Evolutionary conservation across 371 early-diverging fungal species (phyloP), one percentile per base, ranked within the genome.

Genomic region (Blastocladiella emersonii): DNA sequence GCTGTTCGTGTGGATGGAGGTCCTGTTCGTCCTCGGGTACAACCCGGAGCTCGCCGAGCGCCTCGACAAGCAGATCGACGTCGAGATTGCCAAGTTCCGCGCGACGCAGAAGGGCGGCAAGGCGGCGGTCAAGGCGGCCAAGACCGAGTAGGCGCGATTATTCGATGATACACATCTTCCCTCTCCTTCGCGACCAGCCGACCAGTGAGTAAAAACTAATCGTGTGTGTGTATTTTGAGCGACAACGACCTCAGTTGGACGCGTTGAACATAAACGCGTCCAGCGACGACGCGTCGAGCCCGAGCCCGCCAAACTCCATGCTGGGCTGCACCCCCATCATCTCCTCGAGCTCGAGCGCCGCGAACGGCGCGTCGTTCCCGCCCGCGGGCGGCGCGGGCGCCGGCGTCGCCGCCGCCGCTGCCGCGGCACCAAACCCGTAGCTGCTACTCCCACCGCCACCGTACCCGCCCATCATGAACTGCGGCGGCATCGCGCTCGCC

Each of bases 1-100:
- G 25, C 89, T 93, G 72, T 96, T 96, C 75, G 93, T 95, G 6
- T 92, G 84, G 65, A 77, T 90, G 37, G 95, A 96, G 74, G 66
- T 86, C n/a, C 70, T 96, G 57, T 95, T 96, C 72, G 70, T 66
- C 48, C 63, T 90, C 7, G 93, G 95, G 15, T 94, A 91, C 73
- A 84, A 89, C 34, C 88, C 90, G 21, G 66, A 77, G 34, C 71
- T 92, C 34, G 75, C 82, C 63, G 71, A 56, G 53, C 74, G 79
- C 57, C 71, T 92, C 34, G 74, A 83, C 63, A 70, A 56, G 53
- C 74, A 79, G 61, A 80, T 90, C 34, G 75, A 79, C 45, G 74
- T 74, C 48, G 83, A 84, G 53, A 71, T 92, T 60, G 75, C 78
- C n/a, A 84, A 72, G 44, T 87, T 81, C 73, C 77, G 74, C 34